Evolutionary conservation across 2,329 filamentous ascomycete species (phyloP), one percentile per base, ranked within the genome.

Genomic region (Neofusicoccum sp.): DNA sequence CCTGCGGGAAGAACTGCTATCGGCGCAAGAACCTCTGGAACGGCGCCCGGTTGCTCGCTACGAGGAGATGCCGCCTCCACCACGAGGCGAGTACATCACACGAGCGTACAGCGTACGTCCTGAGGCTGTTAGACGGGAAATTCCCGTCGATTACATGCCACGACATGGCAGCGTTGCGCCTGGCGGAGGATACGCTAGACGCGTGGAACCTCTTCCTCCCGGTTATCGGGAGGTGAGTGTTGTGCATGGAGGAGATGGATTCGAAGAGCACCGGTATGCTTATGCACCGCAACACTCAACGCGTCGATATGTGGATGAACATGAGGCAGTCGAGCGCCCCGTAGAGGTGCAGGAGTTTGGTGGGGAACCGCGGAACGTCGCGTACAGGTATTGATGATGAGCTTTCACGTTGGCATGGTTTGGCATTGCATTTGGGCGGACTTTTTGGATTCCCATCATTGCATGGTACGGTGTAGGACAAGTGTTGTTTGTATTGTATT

Each of bases 91-190:
- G 54, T 71, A 71, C 54, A 57, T 69, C 3, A 65, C 68, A 8
- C 65, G 75, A 57, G 69, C 74, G 26, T 76, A 75, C 65, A 77
- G 74, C 53, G 72, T 76, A 43, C 74, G 73, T 2, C 75, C 75
- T 2, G 73, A 76, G 38, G 65, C 69, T 41, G 61, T 72, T 51
- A 68, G 73, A 40, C 69, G 71, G 51, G 75, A 76, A 61, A 56
- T 69, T 5, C 69, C 70, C 2, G 68, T 68, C 51, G 72, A 72
- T 1, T 75, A 74, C 38, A 64, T 67, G 20, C 57, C 65, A 41
- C 72, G 72, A 6, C 72, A 74, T 49, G 72, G 75, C 58, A 79
- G 77, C 66, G 73, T 78, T 12, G 75, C 76, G 49, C 77, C 78
- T 11, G 68, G 75, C 3, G 51, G 49, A 11, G 59, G 51, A 12